Conservation (phyloP, 805 yeast genomes). For the Starmerella kuoi region DNA sequence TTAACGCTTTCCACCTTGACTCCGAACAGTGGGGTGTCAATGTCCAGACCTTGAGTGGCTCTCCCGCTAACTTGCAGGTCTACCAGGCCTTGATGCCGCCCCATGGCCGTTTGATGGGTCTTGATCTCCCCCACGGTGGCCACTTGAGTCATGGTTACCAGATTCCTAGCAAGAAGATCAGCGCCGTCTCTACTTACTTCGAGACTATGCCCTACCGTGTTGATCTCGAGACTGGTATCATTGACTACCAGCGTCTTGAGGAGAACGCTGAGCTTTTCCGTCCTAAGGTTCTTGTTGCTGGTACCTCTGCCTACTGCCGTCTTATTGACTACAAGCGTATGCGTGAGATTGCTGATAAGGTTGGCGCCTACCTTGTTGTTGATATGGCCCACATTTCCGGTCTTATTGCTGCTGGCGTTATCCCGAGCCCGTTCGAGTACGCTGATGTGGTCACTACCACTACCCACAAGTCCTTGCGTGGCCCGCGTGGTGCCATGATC, state of each 20-base stretch:
- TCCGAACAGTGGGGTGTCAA: slow-evolving; percentile 93
- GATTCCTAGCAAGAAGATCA: slow-evolving; percentile 83
- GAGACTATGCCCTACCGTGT: slow-evolving; percentile 98
- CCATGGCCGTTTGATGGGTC: slow-evolving; percentile 95
- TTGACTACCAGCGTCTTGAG: slow-evolving; percentile 92
- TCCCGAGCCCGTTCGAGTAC: slow-evolving; percentile 90
- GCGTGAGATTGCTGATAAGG: slow-evolving; percentile 92
- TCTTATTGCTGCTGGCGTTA: slow-evolving; percentile 87
- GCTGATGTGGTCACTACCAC: slow-evolving; percentile 98
- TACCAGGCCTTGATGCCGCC: slow-evolving; percentile 92
- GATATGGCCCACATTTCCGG: slow-evolving; percentile 99
- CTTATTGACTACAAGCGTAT: slow-evolving; percentile 92
- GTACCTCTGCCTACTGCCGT: slow-evolving; percentile 97
- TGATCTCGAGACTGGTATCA: slow-evolving; percentile 79
- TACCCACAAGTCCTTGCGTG: slow-evolving; percentile 96
- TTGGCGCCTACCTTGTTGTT: slow-evolving; percentile 88
- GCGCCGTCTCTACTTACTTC: slow-evolving; percentile 90
- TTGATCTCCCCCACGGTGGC: slow-evolving; percentile 97
- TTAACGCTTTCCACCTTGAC: slow-evolving; percentile 71
- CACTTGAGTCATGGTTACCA: slow-evolving; percentile 98
- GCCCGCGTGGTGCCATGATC: slow-evolving; percentile 99
- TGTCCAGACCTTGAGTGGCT: slow-evolving; percentile 91
- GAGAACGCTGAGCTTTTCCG: slow-evolving; percentile 82
- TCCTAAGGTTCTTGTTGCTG: slow-evolving; percentile 94
- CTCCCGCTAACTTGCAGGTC: slow-evolving; percentile 95